Percentiles rank a stretch among this genome's conserved stretches.
These are phyloP conservation scores for Spongospora subterranea DNA, from an alignment of 208 protist species.

Conservation along the genomic window DNA sequence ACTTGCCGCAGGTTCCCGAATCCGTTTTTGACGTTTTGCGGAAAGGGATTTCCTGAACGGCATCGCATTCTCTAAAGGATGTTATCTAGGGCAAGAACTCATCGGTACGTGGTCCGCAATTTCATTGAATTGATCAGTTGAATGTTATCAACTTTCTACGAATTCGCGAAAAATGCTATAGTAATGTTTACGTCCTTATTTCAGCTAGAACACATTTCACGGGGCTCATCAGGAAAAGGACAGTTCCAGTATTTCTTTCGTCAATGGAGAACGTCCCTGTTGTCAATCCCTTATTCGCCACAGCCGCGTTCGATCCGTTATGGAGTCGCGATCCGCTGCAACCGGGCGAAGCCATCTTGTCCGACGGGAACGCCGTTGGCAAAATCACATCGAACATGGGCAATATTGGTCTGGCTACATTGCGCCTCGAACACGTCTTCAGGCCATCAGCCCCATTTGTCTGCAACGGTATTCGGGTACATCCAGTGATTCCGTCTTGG, in stretches of 20 bases:
- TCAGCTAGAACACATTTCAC: conserved; percentile 1
- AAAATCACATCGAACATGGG: not conserved
- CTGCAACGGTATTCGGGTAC: not conserved
- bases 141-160: too few species aligned
- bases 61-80: conserved; percentile 49
- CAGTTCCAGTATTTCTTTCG: not conserved
- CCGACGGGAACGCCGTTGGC: not conserved
- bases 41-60: conserved; percentile 44
- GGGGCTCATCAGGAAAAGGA: not conserved
- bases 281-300: not conserved
- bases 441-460: not conserved
- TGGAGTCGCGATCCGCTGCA: not conserved
- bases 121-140: not conserved
- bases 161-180: not conserved
- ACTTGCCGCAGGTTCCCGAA: not conserved
- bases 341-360: not conserved
- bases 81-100: conserved; percentile 52
- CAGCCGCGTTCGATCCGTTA: not conserved
- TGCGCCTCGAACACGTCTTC: conserved; percentile 11
- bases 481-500: conserved; percentile 3
- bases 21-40: conserved; percentile 1
- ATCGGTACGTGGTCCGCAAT: not conserved
- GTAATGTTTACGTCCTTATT: not conserved
- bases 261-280: not conserved
- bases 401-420: not conserved